Conservation (phyloP, 2,329 filamentous ascomycete species). For the Pezicula rhizophila region DNA sequence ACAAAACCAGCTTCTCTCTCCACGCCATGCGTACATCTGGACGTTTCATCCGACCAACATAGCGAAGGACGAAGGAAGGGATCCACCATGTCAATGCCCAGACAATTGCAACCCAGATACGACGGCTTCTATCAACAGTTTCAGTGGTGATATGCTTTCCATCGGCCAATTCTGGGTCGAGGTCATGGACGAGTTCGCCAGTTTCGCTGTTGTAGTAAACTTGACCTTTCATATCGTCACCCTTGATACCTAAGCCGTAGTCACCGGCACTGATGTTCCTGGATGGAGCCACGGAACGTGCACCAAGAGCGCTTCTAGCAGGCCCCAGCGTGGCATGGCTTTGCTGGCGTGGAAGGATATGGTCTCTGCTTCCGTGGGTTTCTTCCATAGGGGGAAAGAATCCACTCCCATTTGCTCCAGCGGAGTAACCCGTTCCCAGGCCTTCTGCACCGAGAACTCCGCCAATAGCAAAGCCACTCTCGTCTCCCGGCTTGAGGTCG, state of each 20-base stretch:
- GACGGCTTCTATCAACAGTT: slow-evolving; percentile 55
- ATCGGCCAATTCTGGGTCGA: slow-evolving; percentile 74
- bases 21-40: slow-evolving; percentile 96
- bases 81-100: slow-evolving; percentile 94
- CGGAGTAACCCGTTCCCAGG: slow-evolving; percentile 69
- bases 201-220: slow-evolving; percentile 65
- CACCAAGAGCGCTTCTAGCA: slow-evolving; percentile 39
- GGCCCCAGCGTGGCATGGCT: slow-evolving; percentile 23
- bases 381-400: slow-evolving; percentile 66
- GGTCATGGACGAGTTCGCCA: slow-evolving; percentile 58
- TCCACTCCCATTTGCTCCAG: slow-evolving; percentile 44
- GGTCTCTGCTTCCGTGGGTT: slow-evolving; percentile 63
- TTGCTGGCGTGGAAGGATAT: slow-evolving; percentile 45
- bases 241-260: slow-evolving; percentile 83
- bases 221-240: slow-evolving; percentile 69
- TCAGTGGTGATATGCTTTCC: slow-evolving; percentile 71
- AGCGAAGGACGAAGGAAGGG: slow-evolving; percentile 76
- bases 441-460: slow-evolving; percentile 49
- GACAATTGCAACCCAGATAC: slow-evolving; percentile 73
- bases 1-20: slow-evolving; percentile 87
- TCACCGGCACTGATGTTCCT: slow-evolving; percentile 62
- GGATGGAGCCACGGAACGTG: slow-evolving; percentile 56
- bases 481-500: slow-evolving; percentile 59
- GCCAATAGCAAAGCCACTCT: slow-evolving; percentile 29
- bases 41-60: slow-evolving; percentile 88